phyloP scores from a whole-genome alignment of 2,329 filamentous ascomycete genomes.

The Hypocrella siamensis region DNA sequence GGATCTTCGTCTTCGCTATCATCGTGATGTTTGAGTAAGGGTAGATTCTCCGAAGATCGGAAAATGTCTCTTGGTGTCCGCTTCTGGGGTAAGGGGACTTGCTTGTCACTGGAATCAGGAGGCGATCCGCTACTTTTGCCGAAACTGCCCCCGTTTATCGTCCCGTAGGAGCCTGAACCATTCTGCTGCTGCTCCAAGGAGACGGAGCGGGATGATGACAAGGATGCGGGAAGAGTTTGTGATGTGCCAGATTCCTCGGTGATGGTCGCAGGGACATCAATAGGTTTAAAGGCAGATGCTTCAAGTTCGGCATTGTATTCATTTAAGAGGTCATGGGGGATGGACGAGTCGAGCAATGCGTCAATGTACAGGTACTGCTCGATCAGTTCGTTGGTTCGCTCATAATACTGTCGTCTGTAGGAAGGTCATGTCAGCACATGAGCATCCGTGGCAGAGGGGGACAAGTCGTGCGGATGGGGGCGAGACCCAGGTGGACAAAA shows the following conservation, averaged over 20 bases:
- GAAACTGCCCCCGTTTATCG: conserved; percentile 11
- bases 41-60: conserved; percentile 53
- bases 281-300: conserved; percentile 33
- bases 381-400: conserved; percentile 75
- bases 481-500: no score
- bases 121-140: conserved; percentile 14
- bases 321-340: conserved; percentile 83
- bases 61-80: conserved; percentile 79
- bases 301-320: conserved; percentile 59
- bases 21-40: conserved; percentile 38
- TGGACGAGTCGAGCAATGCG: conserved; percentile 71
- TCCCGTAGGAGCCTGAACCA: conserved; percentile 12
- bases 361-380: conserved; percentile 93
- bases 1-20: conserved; percentile 19
- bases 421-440: not conserved
- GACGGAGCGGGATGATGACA: conserved; percentile 6
- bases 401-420: conserved; percentile 62
- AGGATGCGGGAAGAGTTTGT: conserved; percentile 8
- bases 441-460: no score
- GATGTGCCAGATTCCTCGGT: conserved; percentile 43
- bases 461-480: no score
- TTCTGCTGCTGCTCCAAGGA: conserved; percentile 1
- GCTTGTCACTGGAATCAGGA: conserved; percentile 6
- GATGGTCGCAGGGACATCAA: conserved; percentile 59
- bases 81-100: conserved; percentile 37